phyloP scores from a whole-genome alignment of 805 yeast genomes.

The Trichomonascus vanleenenianus region DNA sequence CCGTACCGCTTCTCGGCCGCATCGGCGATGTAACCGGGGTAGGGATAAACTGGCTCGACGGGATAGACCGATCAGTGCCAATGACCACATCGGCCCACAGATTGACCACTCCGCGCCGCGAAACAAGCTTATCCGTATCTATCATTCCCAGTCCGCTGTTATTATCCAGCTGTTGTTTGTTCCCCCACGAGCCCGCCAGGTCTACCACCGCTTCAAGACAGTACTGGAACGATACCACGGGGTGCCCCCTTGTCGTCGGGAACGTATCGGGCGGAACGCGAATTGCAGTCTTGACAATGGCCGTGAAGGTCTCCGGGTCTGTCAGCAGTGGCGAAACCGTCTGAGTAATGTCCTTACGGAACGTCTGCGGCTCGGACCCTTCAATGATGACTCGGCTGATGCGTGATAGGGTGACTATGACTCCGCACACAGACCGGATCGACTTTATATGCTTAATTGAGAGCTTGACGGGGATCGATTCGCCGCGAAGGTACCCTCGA shows the following conservation, averaged over 20 bases:
- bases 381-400: constrained; percentile 60
- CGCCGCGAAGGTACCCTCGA: constrained; percentile 75
- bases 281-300: constrained; percentile 53
- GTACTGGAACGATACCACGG: constrained; percentile 72
- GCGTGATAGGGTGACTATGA: constrained; percentile 71
- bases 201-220: constrained; percentile 79
- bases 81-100: constrained; percentile 70
- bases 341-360: constrained; percentile 78
- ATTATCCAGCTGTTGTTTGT: constrained; percentile 18
- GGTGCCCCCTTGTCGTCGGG: constrained; percentile 71
- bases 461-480: constrained; percentile 64
- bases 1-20: not conserved
- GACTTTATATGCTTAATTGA: constrained; percentile 61
- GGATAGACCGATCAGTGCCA: constrained; percentile 44
- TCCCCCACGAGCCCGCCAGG: constrained; percentile 49
- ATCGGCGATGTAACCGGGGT: not conserved
- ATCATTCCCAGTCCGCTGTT: constrained; percentile 26
- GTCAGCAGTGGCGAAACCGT: constrained; percentile 66
- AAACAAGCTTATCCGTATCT: constrained; percentile 72
- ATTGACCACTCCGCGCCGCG: constrained; percentile 72
- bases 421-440: constrained; percentile 60
- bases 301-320: constrained; percentile 54
- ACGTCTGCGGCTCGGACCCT: constrained; percentile 51
- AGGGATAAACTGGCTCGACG: not conserved
- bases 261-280: constrained; percentile 79